Conservation (phyloP, 179 eudicot genomes). For the Spinacia oleracea region DNA sequence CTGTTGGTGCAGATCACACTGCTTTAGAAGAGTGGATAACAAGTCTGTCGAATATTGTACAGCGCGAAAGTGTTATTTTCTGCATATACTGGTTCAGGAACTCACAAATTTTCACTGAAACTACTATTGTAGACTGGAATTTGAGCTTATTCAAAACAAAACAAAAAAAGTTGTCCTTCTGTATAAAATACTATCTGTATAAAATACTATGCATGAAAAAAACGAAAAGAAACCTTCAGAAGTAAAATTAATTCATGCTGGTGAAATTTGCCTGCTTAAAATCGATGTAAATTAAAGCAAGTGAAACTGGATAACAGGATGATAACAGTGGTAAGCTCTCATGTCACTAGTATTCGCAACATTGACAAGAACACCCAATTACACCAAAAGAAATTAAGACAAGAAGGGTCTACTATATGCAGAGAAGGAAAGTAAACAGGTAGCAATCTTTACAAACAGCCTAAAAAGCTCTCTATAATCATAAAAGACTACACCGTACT, state of each 20-base stretch:
- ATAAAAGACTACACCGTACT: not conserved
- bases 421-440: not conserved
- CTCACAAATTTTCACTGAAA: constrained; percentile 55
- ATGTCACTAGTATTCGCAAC: not conserved
- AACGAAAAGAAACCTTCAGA: no score
- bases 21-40: constrained; percentile 97
- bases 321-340: not conserved
- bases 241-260: not conserved
- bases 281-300: not conserved
- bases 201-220: no score
- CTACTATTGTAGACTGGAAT: no score
- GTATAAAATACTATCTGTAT: no score
- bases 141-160: no score
- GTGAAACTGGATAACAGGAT: not conserved
- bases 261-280: constrained; percentile 1
- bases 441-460: constrained; percentile 20
- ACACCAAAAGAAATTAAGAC: not conserved
- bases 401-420: constrained; percentile 2
- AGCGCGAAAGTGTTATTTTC: constrained; percentile 54
- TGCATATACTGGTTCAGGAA: constrained; percentile 88
- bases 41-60: constrained; percentile 53
- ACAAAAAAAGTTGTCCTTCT: no score
- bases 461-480: constrained; percentile 21
- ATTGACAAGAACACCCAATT: not conserved
- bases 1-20: constrained; percentile 89